A percentile compares a stretch with the other conserved stretches of the same genome.
phyloP scores from a whole-genome alignment of 2,329 filamentous ascomycete genomes.

The Ophiocordyceps camponoti-rufipedis region DNA sequence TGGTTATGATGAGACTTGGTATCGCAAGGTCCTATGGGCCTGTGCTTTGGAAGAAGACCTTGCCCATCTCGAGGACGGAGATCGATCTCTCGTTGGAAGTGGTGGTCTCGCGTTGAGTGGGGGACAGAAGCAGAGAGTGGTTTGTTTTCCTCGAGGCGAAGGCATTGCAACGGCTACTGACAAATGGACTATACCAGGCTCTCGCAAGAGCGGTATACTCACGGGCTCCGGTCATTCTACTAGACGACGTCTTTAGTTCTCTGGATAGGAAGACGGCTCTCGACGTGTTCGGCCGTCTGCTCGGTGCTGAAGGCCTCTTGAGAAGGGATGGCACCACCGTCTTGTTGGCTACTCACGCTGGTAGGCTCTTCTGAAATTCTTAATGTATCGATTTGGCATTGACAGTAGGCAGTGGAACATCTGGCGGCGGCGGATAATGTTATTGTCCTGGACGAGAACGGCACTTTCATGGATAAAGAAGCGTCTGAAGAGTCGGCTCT shows the following conservation, averaged over 20 bases:
- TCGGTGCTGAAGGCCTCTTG: slow-evolving; percentile 1
- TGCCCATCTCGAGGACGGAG: slow-evolving; percentile 10
- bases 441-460: background rate
- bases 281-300: slow-evolving; percentile 1
- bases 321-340: slow-evolving; percentile 1
- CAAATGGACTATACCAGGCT: background rate
- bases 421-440: background rate
- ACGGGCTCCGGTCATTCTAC: background rate
- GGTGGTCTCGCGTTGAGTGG: slow-evolving; percentile 18
- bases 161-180: background rate
- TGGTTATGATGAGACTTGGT: slow-evolving; percentile 8
- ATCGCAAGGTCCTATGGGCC: slow-evolving; percentile 10
- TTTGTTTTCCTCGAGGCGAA: slow-evolving; percentile 7
- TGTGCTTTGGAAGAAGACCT: slow-evolving; percentile 12
- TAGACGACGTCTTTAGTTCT: slow-evolving; percentile 2
- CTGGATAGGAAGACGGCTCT: slow-evolving; percentile 1
- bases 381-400: background rate
- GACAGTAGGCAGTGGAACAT: background rate
- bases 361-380: background rate
- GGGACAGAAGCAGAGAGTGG: slow-evolving; percentile 15
- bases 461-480: background rate
- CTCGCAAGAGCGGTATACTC: slow-evolving; percentile 2
- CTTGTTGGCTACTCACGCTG: slow-evolving; percentile 2
- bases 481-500: background rate
- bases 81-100: slow-evolving; percentile 15